phyloP scores from a whole-genome alignment of 306 rosid species.

The Astragalus glycyphyllos region DNA sequence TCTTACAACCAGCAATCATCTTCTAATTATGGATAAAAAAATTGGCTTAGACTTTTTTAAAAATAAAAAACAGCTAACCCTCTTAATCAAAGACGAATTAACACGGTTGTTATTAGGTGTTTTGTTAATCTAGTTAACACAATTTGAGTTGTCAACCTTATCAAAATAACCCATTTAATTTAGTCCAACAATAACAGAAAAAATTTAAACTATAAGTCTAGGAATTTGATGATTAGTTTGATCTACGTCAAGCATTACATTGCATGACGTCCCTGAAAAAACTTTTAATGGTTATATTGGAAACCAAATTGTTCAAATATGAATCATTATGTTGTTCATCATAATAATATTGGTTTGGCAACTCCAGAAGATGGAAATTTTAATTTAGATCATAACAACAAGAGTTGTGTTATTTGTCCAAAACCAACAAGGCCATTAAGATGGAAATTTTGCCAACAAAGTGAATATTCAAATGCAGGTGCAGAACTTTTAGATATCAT shows the following conservation, averaged over 20 bases:
- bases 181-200: background rate
- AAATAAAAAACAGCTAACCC: conserved; percentile 9
- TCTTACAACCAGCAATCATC: conserved; percentile 4
- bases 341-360: conserved; percentile 43
- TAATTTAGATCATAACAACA: conserved; percentile 35
- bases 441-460: conserved; percentile 43
- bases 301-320: conserved; percentile 18
- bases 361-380: conserved; percentile 44
- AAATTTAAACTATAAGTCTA: conserved; percentile 9
- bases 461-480: conserved; percentile 41
- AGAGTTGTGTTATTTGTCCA: conserved; percentile 60
- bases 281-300: background rate
- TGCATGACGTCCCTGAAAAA: background rate
- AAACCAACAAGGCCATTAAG: conserved; percentile 57
- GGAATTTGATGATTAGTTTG: background rate
- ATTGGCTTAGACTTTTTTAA: background rate
- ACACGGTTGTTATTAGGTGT: background rate
- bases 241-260: background rate
- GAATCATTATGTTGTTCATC: conserved; percentile 28
- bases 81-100: background rate
- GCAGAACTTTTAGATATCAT: conserved; percentile 58
- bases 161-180: background rate
- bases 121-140: conserved; percentile 11
- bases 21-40: conserved; percentile 38
- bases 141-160: conserved; percentile 19